Evolutionary conservation across 2,329 filamentous ascomycete genomes (phyloP).

Genomic region (Fusarium tanahbumbuense): DNA sequence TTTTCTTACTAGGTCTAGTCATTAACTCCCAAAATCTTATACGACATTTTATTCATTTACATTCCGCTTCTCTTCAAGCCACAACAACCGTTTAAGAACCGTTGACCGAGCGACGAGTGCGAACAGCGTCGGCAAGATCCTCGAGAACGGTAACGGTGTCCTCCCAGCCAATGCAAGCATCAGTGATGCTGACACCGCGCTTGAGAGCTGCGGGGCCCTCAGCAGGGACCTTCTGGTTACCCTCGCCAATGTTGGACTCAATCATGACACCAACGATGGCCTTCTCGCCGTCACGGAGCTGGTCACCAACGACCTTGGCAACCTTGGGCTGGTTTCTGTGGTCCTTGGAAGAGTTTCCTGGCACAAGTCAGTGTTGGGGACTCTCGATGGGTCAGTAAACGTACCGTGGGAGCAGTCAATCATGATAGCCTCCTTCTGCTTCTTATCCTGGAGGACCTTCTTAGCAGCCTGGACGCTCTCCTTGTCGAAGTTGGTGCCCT

Average conservation of each 20-base stretch:
- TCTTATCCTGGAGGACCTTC: constrained; percentile 83
- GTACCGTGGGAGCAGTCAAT: constrained; percentile 96
- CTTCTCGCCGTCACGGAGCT: constrained; percentile 87
- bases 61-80: constrained; percentile 30
- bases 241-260: constrained; percentile 95
- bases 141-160: constrained; percentile 83
- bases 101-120: constrained; percentile 73
- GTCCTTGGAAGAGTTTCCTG: constrained; percentile 96
- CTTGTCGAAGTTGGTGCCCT: constrained; percentile 93
- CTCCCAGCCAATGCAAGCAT: constrained; percentile 96
- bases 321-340: constrained; percentile 98
- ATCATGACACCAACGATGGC: constrained; percentile 98
- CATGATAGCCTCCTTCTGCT: constrained; percentile 91
- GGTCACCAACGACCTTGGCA: constrained; percentile 81
- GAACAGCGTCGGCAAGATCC: constrained; percentile 85
- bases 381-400: constrained; percentile 56
- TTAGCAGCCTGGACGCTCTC: constrained; percentile 83
- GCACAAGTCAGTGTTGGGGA: constrained; percentile 2
- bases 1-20: constrained; percentile 35
- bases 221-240: constrained; percentile 85
- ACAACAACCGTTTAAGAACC: constrained; percentile 45
- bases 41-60: constrained; percentile 12
- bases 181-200: constrained; percentile 93
- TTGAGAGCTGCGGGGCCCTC: constrained; percentile 83
- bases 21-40: constrained; percentile 40